Percentiles rank a stretch among this genome's conserved stretches.
phyloP scores from a whole-genome alignment of 495 filamentous ascomycete genomes.

The Aspergillus wentii region DNA sequence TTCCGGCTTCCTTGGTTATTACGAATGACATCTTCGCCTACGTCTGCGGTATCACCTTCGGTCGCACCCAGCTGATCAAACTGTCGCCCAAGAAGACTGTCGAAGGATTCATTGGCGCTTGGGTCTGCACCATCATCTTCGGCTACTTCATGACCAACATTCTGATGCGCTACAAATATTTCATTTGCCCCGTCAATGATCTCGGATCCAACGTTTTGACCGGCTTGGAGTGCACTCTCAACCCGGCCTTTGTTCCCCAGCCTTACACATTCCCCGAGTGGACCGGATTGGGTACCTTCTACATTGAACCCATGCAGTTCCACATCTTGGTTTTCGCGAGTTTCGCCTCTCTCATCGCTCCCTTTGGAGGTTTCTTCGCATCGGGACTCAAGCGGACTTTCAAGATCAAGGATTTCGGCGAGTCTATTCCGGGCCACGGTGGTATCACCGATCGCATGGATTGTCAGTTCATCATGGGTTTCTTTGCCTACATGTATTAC shows the following conservation, averaged over 20 bases:
- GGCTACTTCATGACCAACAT: conserved; percentile 80
- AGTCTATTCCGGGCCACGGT: conserved; percentile 95
- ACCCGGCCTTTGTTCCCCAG: conserved; percentile 82
- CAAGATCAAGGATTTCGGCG: conserved; percentile 99
- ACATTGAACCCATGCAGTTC: conserved; percentile 87
- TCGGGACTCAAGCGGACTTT: conserved; percentile 97
- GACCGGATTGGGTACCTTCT: conserved; percentile 56
- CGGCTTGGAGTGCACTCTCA: conserved; percentile 87
- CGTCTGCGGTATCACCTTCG: conserved; percentile 94
- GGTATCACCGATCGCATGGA: conserved; percentile 99
- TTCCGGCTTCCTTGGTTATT: conserved; percentile 91
- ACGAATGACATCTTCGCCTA: conserved; percentile 99
- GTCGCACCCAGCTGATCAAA: conserved; percentile 94
- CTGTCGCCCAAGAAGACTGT: conserved; percentile 99
- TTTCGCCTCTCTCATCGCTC: conserved; percentile 95
- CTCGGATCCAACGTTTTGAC: conserved; percentile 89
- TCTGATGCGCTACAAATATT: conserved; percentile 91
- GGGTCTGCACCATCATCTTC: conserved; percentile 89
- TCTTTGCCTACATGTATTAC: conserved; percentile 98
- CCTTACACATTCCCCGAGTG: conserved; percentile 75
- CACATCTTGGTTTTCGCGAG: conserved; percentile 87
- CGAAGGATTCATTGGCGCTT: conserved; percentile 95
- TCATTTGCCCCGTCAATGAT: conserved; percentile 96
- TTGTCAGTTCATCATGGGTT: conserved; percentile 99
- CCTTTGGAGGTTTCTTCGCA: conserved; percentile 98